These are phyloP conservation scores for Myochromella boudieri DNA, from an alignment of 768 basidiomycete species.

Conservation along the genomic window DNA sequence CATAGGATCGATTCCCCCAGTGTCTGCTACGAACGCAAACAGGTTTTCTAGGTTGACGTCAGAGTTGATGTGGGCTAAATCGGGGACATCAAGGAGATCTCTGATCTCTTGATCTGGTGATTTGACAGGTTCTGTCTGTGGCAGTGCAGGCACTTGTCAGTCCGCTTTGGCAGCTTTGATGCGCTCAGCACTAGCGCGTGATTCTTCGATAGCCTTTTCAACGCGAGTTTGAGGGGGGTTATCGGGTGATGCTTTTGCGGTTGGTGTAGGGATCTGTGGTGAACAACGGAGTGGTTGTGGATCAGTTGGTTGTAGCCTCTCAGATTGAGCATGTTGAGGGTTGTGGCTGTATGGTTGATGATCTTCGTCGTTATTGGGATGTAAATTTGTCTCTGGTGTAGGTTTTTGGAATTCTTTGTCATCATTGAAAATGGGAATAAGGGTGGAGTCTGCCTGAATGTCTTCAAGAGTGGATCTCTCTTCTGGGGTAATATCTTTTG, in stretches of 20 bases:
- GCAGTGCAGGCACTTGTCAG: too few relatives aligned
- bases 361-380: too few relatives aligned
- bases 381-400: too few relatives aligned
- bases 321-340: not conserved
- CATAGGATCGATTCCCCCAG: slow-evolving; percentile 7
- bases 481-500: not conserved
- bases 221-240: not conserved
- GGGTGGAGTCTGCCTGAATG: not conserved
- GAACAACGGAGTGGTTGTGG: not conserved
- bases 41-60: not conserved
- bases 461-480: not conserved
- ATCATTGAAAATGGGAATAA: not conserved
- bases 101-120: not conserved
- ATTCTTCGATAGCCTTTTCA: slow-evolving; percentile 2
- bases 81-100: too few relatives aligned
- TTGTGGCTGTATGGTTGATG: too few relatives aligned
- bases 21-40: not conserved
- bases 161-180: slow-evolving; percentile 1
- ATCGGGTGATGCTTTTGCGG: not conserved
- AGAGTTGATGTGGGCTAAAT: not conserved
- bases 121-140: not conserved
- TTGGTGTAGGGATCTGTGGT: not conserved
- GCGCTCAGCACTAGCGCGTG: not conserved
- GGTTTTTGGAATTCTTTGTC: not conserved
- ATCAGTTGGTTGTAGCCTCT: not conserved